Conservation (phyloP, 106 monocot genomes). For the Cymbidium sinense region DNA sequence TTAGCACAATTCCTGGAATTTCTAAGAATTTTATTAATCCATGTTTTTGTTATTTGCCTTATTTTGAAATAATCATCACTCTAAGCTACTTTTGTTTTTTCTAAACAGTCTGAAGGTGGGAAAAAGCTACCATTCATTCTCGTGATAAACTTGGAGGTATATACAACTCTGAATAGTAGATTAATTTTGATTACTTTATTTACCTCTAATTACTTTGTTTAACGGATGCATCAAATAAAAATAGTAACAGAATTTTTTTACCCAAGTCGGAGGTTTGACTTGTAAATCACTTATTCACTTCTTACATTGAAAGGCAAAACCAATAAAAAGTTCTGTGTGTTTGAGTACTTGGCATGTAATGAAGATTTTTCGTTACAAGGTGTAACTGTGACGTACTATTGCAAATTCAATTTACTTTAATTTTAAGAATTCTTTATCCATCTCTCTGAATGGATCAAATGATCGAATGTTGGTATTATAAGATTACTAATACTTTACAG, state of each 20-base stretch:
- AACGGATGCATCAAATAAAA: background rate
- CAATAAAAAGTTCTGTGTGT: no score
- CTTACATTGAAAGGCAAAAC: background rate
- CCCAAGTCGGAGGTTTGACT: background rate
- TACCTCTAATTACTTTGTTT: background rate
- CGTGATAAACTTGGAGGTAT: constrained; percentile 85
- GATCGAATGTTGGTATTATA: no score
- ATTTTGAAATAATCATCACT: background rate
- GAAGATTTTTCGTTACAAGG: no score
- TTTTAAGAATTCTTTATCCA: no score
- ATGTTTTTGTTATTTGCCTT: background rate
- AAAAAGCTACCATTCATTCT: constrained; percentile 85
- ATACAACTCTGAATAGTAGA: background rate
- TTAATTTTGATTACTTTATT: background rate
- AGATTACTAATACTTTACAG: no score
- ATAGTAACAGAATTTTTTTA: background rate
- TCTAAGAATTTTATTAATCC: background rate
- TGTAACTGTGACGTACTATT: no score
- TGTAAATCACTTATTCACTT: background rate
- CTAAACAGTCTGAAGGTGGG: constrained; percentile 71
- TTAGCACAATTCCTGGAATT: background rate
- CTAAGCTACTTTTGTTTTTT: background rate
- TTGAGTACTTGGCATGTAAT: no score
- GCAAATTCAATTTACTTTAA: no score
- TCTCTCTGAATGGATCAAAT: no score